Evolutionary conservation across 2,329 filamentous ascomycete genomes (phyloP).

Genomic region (Colletotrichum euphorbiae): DNA sequence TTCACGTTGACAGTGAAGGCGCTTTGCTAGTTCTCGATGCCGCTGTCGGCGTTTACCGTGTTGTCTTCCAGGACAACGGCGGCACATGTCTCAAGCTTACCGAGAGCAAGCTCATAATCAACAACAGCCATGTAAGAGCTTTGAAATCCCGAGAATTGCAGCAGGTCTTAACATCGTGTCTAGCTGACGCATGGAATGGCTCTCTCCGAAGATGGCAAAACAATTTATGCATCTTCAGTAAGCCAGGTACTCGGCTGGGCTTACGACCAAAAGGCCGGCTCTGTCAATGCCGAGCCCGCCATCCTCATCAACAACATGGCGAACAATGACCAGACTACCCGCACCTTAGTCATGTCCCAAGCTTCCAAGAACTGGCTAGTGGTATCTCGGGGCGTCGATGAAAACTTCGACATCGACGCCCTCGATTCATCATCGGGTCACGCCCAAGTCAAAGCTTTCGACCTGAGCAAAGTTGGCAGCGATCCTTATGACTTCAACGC

Average conservation of each 20-base stretch:
- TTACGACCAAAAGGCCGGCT: constrained; percentile 68
- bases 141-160: neutral
- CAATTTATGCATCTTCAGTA: constrained; percentile 67
- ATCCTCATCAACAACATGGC: constrained; percentile 63
- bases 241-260: constrained; percentile 72
- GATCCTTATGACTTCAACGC: constrained; percentile 59
- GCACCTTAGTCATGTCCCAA: constrained; percentile 73
- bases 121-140: constrained; percentile 49
- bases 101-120: constrained; percentile 49
- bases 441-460: constrained; percentile 74
- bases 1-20: constrained; percentile 59
- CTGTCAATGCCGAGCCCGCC: constrained; percentile 59
- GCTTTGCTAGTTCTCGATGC: constrained; percentile 59
- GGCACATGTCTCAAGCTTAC: constrained; percentile 55
- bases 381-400: constrained; percentile 72
- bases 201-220: constrained; percentile 63
- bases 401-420: constrained; percentile 71
- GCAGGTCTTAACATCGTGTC: neutral
- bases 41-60: constrained; percentile 54
- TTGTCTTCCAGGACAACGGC: constrained; percentile 56
- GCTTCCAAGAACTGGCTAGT: constrained; percentile 68
- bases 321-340: constrained; percentile 71
- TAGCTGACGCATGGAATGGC: constrained; percentile 69
- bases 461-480: constrained; percentile 49
- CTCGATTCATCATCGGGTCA: constrained; percentile 65